Conservation (phyloP, 2,329 filamentous ascomycete species). For the Hymenoscyphus infarciens region DNA sequence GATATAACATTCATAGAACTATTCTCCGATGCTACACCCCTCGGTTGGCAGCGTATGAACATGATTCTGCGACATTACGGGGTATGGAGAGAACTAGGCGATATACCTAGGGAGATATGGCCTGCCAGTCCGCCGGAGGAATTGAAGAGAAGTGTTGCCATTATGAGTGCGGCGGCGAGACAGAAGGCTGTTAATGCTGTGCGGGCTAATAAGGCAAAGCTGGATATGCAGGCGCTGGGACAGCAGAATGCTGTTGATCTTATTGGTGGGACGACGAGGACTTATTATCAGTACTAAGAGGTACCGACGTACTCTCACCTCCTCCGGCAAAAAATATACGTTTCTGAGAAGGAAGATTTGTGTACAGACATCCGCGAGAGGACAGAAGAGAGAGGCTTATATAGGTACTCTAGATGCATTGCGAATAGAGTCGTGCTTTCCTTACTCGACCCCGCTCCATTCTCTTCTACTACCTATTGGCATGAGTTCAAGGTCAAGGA, state of each 20-base stretch:
- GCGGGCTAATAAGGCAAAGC: not conserved
- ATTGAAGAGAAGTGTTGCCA: constrained; percentile 7
- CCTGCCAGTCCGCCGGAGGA: constrained; percentile 12
- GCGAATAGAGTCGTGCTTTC: too few relatives aligned
- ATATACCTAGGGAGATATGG: constrained; percentile 14
- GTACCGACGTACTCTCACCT: too few relatives aligned
- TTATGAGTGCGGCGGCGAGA: constrained; percentile 5
- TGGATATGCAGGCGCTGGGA: constrained; percentile 6
- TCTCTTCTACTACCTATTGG: too few relatives aligned
- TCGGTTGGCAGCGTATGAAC: constrained; percentile 12
- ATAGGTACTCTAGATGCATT: too few relatives aligned
- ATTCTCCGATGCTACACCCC: constrained; percentile 6
- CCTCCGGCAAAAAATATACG: too few relatives aligned
- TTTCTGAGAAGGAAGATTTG: too few relatives aligned
- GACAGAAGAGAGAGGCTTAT: too few relatives aligned
- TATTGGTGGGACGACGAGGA: constrained; percentile 36
- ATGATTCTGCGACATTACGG: constrained; percentile 11
- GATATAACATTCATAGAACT: constrained; percentile 36
- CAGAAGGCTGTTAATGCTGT: not conserved
- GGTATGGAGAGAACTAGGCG: constrained; percentile 15
- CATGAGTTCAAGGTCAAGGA: too few relatives aligned
- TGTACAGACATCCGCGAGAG: too few relatives aligned
- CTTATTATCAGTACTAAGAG: constrained; percentile 33
- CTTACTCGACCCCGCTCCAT: too few relatives aligned
- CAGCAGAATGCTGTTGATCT: constrained; percentile 19